These are phyloP conservation scores for Pseudomonodictys pantanalensis DNA, from an alignment of 495 filamentous ascomycete genomes.

Conservation along the genomic window DNA sequence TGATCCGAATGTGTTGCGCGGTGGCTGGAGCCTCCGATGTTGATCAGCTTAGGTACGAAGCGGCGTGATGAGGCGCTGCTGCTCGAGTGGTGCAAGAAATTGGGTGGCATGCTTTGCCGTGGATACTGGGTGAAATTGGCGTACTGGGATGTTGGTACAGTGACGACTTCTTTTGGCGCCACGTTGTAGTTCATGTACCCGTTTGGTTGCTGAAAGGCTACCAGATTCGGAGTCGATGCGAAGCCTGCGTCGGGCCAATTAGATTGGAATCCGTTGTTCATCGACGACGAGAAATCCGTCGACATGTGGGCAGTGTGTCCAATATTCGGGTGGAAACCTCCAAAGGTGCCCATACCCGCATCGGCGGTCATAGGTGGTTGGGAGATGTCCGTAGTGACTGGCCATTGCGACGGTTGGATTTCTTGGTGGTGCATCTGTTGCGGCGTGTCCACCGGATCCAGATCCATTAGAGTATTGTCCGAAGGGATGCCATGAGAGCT, in stretches of 20 bases:
- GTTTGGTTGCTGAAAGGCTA: constrained; percentile 20
- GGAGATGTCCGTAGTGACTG: constrained; percentile 25
- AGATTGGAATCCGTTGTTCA: constrained; percentile 24
- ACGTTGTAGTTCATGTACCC: constrained; percentile 21
- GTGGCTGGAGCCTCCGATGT: constrained; percentile 18
- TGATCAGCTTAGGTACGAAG: constrained; percentile 23
- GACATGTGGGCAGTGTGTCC: constrained; percentile 7
- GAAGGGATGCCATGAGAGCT: constrained; percentile 20
- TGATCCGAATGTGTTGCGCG: constrained; percentile 9
- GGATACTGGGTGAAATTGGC: constrained; percentile 22
- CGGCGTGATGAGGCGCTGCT: constrained; percentile 14
- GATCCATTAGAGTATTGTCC: constrained; percentile 21
- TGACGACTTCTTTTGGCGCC: constrained; percentile 13
- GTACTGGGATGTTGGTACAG: constrained; percentile 20
- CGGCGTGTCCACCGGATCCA: constrained; percentile 18
- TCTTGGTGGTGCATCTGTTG: constrained; percentile 10
- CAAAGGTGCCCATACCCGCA: constrained; percentile 16
- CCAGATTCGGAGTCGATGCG: constrained; percentile 19
- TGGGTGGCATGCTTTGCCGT: constrained; percentile 22
- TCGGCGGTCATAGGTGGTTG: constrained; percentile 15
- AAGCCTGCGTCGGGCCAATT: constrained; percentile 26
- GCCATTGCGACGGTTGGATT: constrained; percentile 21
- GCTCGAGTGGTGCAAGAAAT: constrained; percentile 18
- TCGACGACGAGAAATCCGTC: constrained; percentile 12
- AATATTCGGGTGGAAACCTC: constrained; percentile 15